These are phyloP conservation scores for Exutisphaerella laricina DNA, from an alignment of 2,329 filamentous ascomycete species.

Conservation along the genomic window DNA sequence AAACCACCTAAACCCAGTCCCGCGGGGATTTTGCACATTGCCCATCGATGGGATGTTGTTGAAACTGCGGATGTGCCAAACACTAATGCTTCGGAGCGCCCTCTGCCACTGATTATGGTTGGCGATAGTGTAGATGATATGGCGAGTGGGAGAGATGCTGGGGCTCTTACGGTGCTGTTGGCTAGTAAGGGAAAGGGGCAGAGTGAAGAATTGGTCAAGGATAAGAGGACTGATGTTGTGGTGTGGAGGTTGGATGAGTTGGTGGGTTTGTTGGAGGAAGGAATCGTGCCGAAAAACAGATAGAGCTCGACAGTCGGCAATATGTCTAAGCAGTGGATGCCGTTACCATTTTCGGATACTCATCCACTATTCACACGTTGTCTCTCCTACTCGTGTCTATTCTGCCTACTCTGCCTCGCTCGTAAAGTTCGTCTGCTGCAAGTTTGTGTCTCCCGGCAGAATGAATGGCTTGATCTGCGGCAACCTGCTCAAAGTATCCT, in stretches of 20 bases:
- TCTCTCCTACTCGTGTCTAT: too few relatives aligned
- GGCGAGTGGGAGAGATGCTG: constrained; percentile 74
- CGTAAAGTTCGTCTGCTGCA: constrained; percentile 37
- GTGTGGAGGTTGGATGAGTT: constrained; percentile 32
- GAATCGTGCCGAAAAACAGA: constrained; percentile 6
- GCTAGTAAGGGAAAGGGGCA: constrained; percentile 29
- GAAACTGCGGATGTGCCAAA: constrained; percentile 26
- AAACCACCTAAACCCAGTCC: constrained; percentile 80
- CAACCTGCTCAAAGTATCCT: constrained; percentile 30
- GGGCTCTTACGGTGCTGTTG: constrained; percentile 84
- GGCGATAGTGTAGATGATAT: constrained; percentile 81
- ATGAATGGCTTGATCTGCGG: constrained; percentile 38
- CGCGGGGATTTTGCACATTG: constrained; percentile 82
- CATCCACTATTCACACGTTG: too few relatives aligned
- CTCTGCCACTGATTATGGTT: constrained; percentile 46
- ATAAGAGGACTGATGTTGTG: constrained; percentile 32
- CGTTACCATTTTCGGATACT: too few relatives aligned
- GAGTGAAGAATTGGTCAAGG: constrained; percentile 30
- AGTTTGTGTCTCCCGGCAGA: constrained; percentile 35
- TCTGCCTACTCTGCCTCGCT: constrained; percentile 18
- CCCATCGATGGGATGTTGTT: constrained; percentile 62
- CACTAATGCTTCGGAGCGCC: constrained; percentile 9
- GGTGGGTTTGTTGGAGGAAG: constrained; percentile 25
- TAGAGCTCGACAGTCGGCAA: neutral
- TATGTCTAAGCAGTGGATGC: too few relatives aligned